Conservation (phyloP, 768 basidiomycete genomes). For the Stropharia rugosoannulata region DNA sequence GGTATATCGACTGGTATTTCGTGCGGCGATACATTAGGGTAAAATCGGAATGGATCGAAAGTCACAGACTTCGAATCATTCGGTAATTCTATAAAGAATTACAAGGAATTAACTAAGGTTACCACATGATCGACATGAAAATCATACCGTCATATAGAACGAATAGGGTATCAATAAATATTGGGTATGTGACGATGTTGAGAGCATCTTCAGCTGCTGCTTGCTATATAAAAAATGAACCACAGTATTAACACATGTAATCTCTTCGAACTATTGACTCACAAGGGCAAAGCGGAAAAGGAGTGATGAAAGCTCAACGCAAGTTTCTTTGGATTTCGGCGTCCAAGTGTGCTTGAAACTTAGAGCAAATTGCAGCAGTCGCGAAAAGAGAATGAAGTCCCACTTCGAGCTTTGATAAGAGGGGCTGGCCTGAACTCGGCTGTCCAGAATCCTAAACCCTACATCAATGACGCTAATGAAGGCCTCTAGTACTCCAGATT, state of each 20-base stretch:
- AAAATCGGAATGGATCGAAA: slow-evolving; percentile 65
- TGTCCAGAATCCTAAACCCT: slow-evolving; percentile 42
- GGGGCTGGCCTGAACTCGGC: slow-evolving; percentile 26
- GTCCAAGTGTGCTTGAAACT: slow-evolving; percentile 65
- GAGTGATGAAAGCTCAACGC: slow-evolving; percentile 37
- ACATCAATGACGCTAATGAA: slow-evolving; percentile 50
- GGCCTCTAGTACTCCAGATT: slow-evolving; percentile 53
- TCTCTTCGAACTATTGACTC: slow-evolving; percentile 21
- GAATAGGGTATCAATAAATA: slow-evolving; percentile 73
- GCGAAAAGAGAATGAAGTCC: slow-evolving; percentile 54
- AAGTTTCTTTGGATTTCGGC: slow-evolving; percentile 42
- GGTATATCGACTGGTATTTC: slow-evolving; percentile 60
- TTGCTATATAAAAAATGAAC: slow-evolving; percentile 40
- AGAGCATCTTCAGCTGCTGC: slow-evolving; percentile 52
- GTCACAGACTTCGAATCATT: slow-evolving; percentile 50
- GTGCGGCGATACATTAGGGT: slow-evolving; percentile 49
- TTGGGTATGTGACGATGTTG: slow-evolving; percentile 58
- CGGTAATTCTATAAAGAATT: slow-evolving; percentile 53
- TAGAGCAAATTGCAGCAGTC: slow-evolving; percentile 72
- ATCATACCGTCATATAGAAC: slow-evolving; percentile 70
- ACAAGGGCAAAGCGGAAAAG: slow-evolving; percentile 57
- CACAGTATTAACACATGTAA: no score
- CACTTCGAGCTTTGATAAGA: slow-evolving; percentile 26
- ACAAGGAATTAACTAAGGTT: background rate
- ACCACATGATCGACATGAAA: background rate